phyloP scores from a whole-genome alignment of 169 alveolate species.

The Eimeria zaria region DNA sequence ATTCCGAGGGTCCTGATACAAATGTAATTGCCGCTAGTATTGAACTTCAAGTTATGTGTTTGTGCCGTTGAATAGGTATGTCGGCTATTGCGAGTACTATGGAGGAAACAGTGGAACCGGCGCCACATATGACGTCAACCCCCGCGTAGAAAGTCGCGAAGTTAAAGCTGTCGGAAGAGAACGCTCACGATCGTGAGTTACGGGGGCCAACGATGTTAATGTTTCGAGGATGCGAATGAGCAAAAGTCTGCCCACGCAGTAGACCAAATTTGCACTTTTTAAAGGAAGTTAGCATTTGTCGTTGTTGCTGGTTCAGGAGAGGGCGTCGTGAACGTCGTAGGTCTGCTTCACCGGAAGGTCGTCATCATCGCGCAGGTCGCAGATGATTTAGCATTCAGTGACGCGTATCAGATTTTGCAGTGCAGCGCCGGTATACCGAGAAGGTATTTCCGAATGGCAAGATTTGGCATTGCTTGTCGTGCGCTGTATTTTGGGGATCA shows the following conservation, averaged over 20 bases:
- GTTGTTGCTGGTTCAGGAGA: conserved; percentile 20
- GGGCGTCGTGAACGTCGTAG: conserved; percentile 80
- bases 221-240: background rate
- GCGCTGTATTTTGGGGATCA: conserved; percentile 52
- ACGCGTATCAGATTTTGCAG: conserved; percentile 9
- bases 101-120: conserved; percentile 66
- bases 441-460: background rate
- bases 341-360: conserved; percentile 75
- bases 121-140: conserved; percentile 59
- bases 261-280: background rate
- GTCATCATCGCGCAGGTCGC: conserved; percentile 80
- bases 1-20: no score
- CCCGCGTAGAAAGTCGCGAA: conserved; percentile 75
- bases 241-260: background rate
- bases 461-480: conserved; percentile 10
- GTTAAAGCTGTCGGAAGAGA: conserved; percentile 64
- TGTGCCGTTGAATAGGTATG: background rate
- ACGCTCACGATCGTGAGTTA: conserved; percentile 73
- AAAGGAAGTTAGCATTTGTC: background rate
- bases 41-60: background rate
- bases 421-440: conserved; percentile 35
- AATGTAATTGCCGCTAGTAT: no score
- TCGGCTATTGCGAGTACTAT: conserved; percentile 66
- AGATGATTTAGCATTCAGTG: conserved; percentile 51
- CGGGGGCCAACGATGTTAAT: background rate